Conservation (phyloP, 306 rosid genomes). For the Rosa persica region DNA sequence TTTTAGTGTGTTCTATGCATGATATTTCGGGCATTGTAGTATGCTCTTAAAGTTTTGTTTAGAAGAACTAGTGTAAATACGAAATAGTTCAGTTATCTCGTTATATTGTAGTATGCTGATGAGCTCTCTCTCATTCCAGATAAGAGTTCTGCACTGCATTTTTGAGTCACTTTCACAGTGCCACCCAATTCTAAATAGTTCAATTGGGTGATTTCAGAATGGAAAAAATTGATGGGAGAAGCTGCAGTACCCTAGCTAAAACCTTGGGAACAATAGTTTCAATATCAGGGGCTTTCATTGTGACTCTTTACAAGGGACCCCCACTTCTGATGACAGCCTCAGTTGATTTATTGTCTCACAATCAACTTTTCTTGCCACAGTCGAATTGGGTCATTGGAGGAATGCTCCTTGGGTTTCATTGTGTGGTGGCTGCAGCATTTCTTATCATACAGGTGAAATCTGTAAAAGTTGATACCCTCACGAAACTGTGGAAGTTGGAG, state of each 20-base stretch:
- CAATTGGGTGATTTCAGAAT: constrained; percentile 51
- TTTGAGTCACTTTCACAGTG: not conserved
- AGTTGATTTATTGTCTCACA: constrained; percentile 28
- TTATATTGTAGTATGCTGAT: not conserved
- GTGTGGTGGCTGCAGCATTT: constrained; percentile 54
- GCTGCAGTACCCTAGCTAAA: constrained; percentile 58
- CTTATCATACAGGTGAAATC: constrained; percentile 57
- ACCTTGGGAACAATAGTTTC: constrained; percentile 67
- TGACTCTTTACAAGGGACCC: constrained; percentile 78
- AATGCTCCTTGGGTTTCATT: constrained; percentile 46
- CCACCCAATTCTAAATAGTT: constrained; percentile 19
- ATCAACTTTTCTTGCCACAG: constrained; percentile 40
- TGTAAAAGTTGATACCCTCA: not conserved
- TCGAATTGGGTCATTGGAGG: constrained; percentile 74
- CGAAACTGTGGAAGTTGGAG: constrained; percentile 10
- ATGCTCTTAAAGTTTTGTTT: not conserved
- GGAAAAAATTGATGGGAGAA: constrained; percentile 65
- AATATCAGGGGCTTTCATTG: constrained; percentile 72
- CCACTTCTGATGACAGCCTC: constrained; percentile 45
- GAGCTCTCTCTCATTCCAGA: not conserved
- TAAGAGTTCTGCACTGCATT: constrained; percentile 1
- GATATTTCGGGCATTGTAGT: not conserved
- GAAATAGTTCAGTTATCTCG: not conserved
- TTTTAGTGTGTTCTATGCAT: not conserved
- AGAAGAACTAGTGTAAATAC: not conserved